phyloP scores from a whole-genome alignment of 306 rosid genomes.

The Vicia villosa region DNA sequence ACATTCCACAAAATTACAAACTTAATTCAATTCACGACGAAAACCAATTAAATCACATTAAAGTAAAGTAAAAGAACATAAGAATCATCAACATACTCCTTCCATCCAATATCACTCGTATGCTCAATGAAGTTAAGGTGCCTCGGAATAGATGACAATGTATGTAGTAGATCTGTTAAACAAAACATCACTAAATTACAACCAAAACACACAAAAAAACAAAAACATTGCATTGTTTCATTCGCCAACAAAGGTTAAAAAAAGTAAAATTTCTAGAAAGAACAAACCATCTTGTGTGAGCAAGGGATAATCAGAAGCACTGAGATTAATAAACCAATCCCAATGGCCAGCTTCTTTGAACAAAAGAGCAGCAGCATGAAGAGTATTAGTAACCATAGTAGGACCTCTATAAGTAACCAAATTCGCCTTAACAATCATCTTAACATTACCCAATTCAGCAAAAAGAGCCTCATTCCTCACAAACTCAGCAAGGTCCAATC shows the following conservation, averaged over 20 bases:
- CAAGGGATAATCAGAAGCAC: slow-evolving; percentile 61
- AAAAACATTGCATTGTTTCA: slow-evolving; percentile 1
- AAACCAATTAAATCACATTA: slow-evolving; percentile 3
- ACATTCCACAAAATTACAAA: slow-evolving; percentile 21
- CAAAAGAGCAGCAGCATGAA: slow-evolving; percentile 57
- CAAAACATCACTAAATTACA: slow-evolving; percentile 10
- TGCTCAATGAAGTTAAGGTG: slow-evolving; percentile 61
- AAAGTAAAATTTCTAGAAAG: not conserved
- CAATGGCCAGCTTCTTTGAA: slow-evolving; percentile 45
- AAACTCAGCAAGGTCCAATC: slow-evolving; percentile 46
- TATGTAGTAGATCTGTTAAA: slow-evolving; percentile 48
- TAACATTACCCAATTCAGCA: slow-evolving; percentile 44
- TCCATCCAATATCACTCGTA: slow-evolving; percentile 92
- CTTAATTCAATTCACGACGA: not conserved
- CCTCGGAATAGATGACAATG: slow-evolving; percentile 47
- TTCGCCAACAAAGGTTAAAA: not conserved
- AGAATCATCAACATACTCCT: slow-evolving; percentile 49
- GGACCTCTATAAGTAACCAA: slow-evolving; percentile 61
- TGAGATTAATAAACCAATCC: slow-evolving; percentile 60
- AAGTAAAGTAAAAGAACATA: not conserved
- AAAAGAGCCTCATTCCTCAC: slow-evolving; percentile 46
- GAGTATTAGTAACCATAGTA: slow-evolving; percentile 54
- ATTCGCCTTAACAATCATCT: slow-evolving; percentile 53
- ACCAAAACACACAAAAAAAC: slow-evolving; percentile 2
- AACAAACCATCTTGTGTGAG: slow-evolving; percentile 61